Evolutionary conservation across 768 basidiomycete species (phyloP), one percentile per base, ranked within the genome.

Genomic region (Leccinum fibrillosum): DNA sequence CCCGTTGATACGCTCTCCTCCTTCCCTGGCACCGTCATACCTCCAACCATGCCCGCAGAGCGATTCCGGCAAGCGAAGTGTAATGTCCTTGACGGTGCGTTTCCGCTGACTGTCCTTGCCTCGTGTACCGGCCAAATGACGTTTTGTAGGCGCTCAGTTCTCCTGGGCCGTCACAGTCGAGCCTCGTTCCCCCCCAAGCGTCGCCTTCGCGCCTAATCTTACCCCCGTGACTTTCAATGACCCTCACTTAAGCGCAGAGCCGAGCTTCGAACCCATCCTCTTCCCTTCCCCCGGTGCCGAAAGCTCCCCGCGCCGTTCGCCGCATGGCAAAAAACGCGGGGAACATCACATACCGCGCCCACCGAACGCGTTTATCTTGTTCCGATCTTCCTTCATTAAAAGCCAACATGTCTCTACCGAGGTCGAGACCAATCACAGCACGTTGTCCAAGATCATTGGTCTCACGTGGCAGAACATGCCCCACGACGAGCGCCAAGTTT

Each of bases 301-400:
- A 9, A 52, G 37, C 44, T 60, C 71, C 21, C 63, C 78, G 35
- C 79, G 79, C 37, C 79, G 79, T 42, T 70, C 77, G 6, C 78
- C 80, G 0, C 88, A 89, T 64, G 76, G 80, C 49, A 88, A 84
- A 77, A 87, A 88, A 74, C 88, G 86, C 68, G 81, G 83, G 13
- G 82, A 84, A 26, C 82, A 87, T 62, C 88, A 91, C 69, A 89
- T 92, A 61, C 90, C 90, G 17, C 88, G 90, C 45, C 90, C 90
- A 2, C 88, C 90, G 2, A 92, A 92, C 66, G 90, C 90, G 25
- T 92, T 92, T 75, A 92, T 92, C 68, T 81, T 92, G 66, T 92
- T 92, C 78, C 86, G 90, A 60, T 89, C 88, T 0, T 86, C 86
- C 0, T 91, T 91, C 73, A 89, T 91, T 71, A 89, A 88, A 75